Base-by-base conservation (phyloP, 2,329 filamentous ascomycete species). In the Metarhizium robertsii region DNA sequence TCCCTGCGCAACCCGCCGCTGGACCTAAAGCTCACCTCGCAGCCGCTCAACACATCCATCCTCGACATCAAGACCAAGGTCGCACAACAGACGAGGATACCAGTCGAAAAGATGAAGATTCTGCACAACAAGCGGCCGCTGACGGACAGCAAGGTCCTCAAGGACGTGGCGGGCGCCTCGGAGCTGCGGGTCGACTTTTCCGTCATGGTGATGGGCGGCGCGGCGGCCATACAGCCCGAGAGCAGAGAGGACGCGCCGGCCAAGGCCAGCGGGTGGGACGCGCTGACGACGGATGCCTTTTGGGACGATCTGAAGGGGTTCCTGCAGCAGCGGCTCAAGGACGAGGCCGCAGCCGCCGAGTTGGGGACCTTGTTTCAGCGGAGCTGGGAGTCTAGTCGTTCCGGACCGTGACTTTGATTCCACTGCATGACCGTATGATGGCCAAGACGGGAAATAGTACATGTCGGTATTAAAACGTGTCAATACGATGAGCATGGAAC, bases 121-220 rank as follows among this genome's bases (percentile, higher is more conserved):
- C 74, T 99, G 59, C 81, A 87, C 67, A 88, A 88, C 70, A 95
- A 94, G 76, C 95, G 96, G 71, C 92, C 92, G 0, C 81, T 90
- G 0, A 68, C 79, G 0, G 90, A 95, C 65, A 83, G 79, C 61
- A 94, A 92, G 74, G 84, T 87, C 1, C 72, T 96, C 6, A 81
- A 82, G 55, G 92, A 96, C 56, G 67, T 95, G 0, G 62, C 92
- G 1, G 77, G 76, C 0, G 82, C 81, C 48, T 58, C 61, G 0
- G 65, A 66, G 3, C 77, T 62, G 61, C 70, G 63, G 1, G 76
- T 92, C 0, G 91, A 96, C 69, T 85, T 97, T 59, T 84, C 84
- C 1, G 80, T 96, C 55, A 97, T 97, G 91, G 79, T 96, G 20
- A 83, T 96, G 67, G 88, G 87, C 3, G 91, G 90, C 25, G 73